Evolutionary conservation across 495 filamentous ascomycete genomes (phyloP), one percentile per base, ranked within the genome.

Genomic region (Cryomyces antarcticus): DNA sequence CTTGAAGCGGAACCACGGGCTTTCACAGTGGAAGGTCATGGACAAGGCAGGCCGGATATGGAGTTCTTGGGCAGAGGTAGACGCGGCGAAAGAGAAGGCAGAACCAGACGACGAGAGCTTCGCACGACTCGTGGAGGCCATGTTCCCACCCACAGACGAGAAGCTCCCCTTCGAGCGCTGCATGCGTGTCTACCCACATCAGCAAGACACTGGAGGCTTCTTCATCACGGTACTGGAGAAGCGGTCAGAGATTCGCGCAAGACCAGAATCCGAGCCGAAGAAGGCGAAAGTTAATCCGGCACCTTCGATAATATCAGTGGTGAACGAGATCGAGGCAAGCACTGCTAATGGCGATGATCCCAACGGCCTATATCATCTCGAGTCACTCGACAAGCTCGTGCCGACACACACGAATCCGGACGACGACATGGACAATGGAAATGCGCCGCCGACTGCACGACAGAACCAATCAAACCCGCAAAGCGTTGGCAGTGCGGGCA

Each of bases 211-310:
- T 36, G 89, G 89, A 44, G 85, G 77, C 27, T 99, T 99, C 68
- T 99, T 96, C 64, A 93, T 99, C 54, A 73, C 85, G 0, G 83
- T 95, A 4, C 65, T 99, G 27, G 81, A 93, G 62, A 99, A 99
- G 69, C 73, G 72, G 49, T 66, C 68, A 6, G 92, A 96, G 52
- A 93, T 96, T 58, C 78, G 72, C 49, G 77, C 83, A 3, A 82
- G 78, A 61, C 76, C 82, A 40, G 82, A 92, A 60, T 62, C 71
- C n/a, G 64, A 69, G 37, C 53, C 61, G 37, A 80, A 75, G 55
- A 68, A 73, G 38, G 46, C 50, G 44, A 68, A 66, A 38, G 1
- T 2, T 2, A 24, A 24, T 24, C 64, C 61, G 31, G 62, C 64
- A 48, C 61, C 62, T 6, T 58, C 64, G 1, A 63, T 78, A 39